A percentile compares a stretch with the other conserved stretches of the same genome.
Evolutionary conservation across 768 basidiomycete species (phyloP).

Genomic region (Gautieria morchelliformis): DNA sequence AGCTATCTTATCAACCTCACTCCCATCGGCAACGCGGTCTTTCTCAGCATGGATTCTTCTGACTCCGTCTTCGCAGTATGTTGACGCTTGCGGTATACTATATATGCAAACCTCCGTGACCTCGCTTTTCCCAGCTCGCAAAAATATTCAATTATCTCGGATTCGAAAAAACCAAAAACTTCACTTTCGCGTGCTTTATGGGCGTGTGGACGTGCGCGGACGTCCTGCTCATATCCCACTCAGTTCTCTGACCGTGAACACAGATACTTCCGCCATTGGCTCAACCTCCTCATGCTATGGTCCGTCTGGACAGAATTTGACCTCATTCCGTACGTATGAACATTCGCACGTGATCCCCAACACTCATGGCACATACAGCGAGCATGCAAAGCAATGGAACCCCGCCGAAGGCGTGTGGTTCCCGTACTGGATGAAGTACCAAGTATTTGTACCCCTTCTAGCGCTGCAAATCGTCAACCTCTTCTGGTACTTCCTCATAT

Average conservation of each 20-base stretch:
- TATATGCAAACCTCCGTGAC: background rate
- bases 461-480: conserved; percentile 78
- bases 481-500: conserved; percentile 88
- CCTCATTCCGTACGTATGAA: conserved; percentile 56
- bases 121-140: conserved; percentile 42
- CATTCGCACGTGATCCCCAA: background rate
- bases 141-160: conserved; percentile 87
- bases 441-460: conserved; percentile 66
- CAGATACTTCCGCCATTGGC: conserved; percentile 90
- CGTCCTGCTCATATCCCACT: background rate
- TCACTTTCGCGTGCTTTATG: conserved; percentile 57
- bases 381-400: conserved; percentile 45
- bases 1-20: conserved; percentile 77
- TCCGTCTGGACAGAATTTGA: conserved; percentile 79
- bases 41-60: conserved; percentile 94
- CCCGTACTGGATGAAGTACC: conserved; percentile 68
- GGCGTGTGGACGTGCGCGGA: conserved; percentile 66
- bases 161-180: conserved; percentile 49
- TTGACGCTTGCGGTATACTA: conserved; percentile 10
- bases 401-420: conserved; percentile 61
- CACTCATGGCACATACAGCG: conserved; percentile 25
- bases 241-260: background rate
- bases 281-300: conserved; percentile 79
- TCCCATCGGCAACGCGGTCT: conserved; percentile 83
- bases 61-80: conserved; percentile 80